Base-by-base conservation (phyloP, 75 land plant genomes). In the Picea glauca region DNA sequence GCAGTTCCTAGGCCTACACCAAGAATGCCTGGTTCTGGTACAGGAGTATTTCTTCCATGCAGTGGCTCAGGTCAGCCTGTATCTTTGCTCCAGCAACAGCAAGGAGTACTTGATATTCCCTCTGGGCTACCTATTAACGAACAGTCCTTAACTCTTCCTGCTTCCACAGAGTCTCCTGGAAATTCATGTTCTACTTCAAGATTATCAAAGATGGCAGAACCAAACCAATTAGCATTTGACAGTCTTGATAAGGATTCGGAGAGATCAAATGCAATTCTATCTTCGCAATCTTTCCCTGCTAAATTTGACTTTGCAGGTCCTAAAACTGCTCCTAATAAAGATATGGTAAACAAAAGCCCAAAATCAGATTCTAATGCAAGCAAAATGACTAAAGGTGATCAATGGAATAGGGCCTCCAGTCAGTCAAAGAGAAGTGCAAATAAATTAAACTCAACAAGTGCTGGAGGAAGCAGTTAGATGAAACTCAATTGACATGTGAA, bases 1-100 rank as follows among this genome's bases (percentile, higher is more conserved):
- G 43, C 70, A 66, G 70, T 66, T 66, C 70, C 70, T 66, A 66
- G 70, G 70, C 43, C 32, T 0, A 7, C 70, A 66, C 70, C 70
- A 66, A 66, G 70, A 32, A 66, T 66, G 70, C 18, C 70, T 66
- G 33, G 17, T 66, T 66, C 70, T 33, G 70, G 70, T 31, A 66
- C 70, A 66, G 70, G 70, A 66, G 70, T 66, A 13, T 66, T 66
- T 66, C 33, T 66, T 15, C 70, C 70, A 66, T 33, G 70, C 18
- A 66, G 43, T 32, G 70, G 70, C 1, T 35, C 70, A 7, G 32
- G 70, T 32, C 70, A 66, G 43, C 17, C 7, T 31, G 70, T 66
- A 66, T 31, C 70, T 18, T 66, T 66, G 70, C 43, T 32, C 43
- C 43, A 66, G 70, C 43, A 66, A 66, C 70, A 66, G 38, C 38